A percentile compares a stretch with the other conserved stretches of the same genome.
These are phyloP conservation scores for Phoma herbarum DNA, from an alignment of 2,329 filamentous ascomycete genomes.

Conservation along the genomic window DNA sequence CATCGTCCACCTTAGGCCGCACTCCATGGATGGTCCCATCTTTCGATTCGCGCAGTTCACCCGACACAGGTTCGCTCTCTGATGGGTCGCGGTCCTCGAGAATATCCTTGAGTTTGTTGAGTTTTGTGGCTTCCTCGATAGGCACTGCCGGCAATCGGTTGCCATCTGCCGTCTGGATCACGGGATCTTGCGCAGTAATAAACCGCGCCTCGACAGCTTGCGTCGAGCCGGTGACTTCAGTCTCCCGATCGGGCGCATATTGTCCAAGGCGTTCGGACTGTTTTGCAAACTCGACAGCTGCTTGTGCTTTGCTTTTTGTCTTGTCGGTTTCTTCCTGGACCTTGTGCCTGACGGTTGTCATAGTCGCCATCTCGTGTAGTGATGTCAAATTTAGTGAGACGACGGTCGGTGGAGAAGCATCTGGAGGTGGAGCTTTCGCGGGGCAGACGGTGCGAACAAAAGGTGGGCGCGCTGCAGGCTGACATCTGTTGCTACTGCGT, in stretches of 20 bases:
- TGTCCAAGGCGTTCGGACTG: conserved; percentile 64
- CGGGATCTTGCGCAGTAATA: conserved; percentile 73
- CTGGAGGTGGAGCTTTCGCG: conserved; percentile 24
- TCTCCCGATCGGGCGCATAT: conserved; percentile 53
- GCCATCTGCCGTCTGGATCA: conserved; percentile 74
- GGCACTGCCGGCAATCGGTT: conserved; percentile 73
- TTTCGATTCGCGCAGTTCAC: conserved; percentile 51
- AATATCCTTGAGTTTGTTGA: conserved; percentile 70
- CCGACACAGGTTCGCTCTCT: conserved; percentile 36
- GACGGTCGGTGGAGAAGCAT: conserved; percentile 34
- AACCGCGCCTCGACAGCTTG: conserved; percentile 68
- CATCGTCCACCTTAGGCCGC: conserved; percentile 33
- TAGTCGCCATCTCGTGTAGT: conserved; percentile 37
- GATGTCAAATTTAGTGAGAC: conserved; percentile 25
- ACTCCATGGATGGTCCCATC: conserved; percentile 55
- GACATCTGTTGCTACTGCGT: conserved; percentile 5
- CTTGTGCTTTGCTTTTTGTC: conserved; percentile 43
- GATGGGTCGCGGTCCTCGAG: conserved; percentile 52
- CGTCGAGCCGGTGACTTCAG: conserved; percentile 56
- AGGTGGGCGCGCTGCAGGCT: conserved; percentile 1
- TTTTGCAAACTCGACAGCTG: conserved; percentile 65
- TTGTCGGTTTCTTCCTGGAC: conserved; percentile 31
- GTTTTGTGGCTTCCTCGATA: conserved; percentile 72
- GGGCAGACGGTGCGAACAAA: conserved; percentile 4
- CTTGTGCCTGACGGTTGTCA: conserved; percentile 32